Evolutionary conservation across 2,329 filamentous ascomycete species (phyloP).

Genomic region (Torrubiellomyces zombiae): DNA sequence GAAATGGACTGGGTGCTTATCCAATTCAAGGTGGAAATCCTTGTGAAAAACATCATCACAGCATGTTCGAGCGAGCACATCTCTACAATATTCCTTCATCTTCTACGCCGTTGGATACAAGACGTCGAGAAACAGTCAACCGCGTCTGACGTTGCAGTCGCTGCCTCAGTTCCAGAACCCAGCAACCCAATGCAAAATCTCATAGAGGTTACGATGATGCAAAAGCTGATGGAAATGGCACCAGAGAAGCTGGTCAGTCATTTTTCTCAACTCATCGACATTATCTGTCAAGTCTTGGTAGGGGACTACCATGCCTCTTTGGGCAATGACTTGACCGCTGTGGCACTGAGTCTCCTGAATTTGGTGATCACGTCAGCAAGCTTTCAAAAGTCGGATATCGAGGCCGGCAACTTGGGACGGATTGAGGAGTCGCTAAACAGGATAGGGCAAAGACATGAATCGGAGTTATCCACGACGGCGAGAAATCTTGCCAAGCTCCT

Average conservation of each 20-base stretch:
- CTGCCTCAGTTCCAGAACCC: too few relatives aligned
- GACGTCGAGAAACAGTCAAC: conserved; percentile 10
- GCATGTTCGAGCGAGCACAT: conserved; percentile 38
- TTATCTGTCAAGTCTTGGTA: conserved; percentile 43
- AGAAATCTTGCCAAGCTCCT: conserved; percentile 39
- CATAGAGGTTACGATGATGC: conserved; percentile 43
- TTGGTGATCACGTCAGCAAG: conserved; percentile 39
- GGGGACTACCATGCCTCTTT: conserved; percentile 23
- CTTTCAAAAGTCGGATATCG: conserved; percentile 33
- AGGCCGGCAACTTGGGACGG: conserved; percentile 21
- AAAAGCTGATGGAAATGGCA: conserved; percentile 46
- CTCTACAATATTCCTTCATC: conserved; percentile 41
- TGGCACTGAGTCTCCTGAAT: conserved; percentile 45
- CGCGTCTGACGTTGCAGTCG: too few relatives aligned
- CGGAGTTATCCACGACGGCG: conserved; percentile 33
- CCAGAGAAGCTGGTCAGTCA: conserved; percentile 46
- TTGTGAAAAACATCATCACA: conserved; percentile 32
- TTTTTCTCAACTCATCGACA: conserved; percentile 46
- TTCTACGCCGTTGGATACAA: conserved; percentile 42
- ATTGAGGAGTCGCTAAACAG: conserved; percentile 32
- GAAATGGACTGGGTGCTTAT: conserved; percentile 26
- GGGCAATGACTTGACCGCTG: conserved; percentile 30
- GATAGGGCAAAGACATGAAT: conserved; percentile 20
- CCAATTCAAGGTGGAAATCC: conserved; percentile 27
- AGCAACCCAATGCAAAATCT: conserved; percentile 33